Conservation (phyloP, 257 asterid genomes). For the Fraxinus pennsylvanica region DNA sequence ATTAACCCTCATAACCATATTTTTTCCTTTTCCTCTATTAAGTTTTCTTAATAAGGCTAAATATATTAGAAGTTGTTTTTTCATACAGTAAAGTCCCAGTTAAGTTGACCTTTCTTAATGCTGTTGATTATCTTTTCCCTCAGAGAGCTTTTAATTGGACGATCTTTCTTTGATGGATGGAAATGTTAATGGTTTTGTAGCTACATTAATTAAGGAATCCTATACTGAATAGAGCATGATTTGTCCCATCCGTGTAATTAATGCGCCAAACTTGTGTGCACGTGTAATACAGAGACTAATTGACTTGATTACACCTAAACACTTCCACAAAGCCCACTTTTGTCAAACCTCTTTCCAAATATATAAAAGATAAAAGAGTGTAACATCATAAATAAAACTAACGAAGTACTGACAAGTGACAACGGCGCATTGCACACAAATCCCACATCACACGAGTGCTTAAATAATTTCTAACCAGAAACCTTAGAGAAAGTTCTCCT, state of each 20-base stretch:
- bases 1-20: background rate
- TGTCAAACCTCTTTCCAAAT: background rate
- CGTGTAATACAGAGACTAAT: no score
- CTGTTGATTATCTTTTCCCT: background rate
- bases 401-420: background rate
- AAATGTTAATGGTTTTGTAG: background rate
- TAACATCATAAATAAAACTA: background rate
- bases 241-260: background rate
- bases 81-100: background rate
- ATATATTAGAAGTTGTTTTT: background rate
- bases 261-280: background rate
- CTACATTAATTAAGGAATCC: background rate
- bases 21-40: no score
- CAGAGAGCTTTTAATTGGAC: background rate
- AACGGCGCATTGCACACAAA: no score
- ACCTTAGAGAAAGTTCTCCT: background rate
- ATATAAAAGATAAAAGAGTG: background rate
- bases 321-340: background rate
- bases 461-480: no score
- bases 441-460: background rate
- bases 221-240: background rate
- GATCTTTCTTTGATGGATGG: background rate
- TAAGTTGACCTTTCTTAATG: background rate
- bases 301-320: background rate
- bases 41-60: background rate